Evolutionary conservation across 1,284 basidiomycete genomes (phyloP).

Genomic region (Athelia psychrophila): DNA sequence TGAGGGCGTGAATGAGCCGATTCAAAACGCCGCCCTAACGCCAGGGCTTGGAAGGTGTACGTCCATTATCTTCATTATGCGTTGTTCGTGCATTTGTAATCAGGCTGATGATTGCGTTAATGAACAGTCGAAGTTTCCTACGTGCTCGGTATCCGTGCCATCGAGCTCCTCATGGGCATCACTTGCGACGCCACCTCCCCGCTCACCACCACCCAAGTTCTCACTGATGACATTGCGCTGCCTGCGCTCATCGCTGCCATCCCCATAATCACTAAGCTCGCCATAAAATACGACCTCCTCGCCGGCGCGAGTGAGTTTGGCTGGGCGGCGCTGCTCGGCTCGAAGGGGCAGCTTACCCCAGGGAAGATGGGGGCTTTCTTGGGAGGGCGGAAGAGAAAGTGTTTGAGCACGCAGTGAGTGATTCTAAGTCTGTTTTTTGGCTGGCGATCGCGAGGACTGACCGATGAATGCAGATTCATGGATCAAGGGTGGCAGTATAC

Average conservation of each 20-base stretch:
- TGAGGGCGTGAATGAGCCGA: constrained; percentile 74
- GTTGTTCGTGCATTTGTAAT: neutral
- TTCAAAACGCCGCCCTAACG: constrained; percentile 62
- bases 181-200: neutral
- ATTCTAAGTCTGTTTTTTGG: neutral
- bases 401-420: constrained; percentile 4
- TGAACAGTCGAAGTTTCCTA: constrained; percentile 66
- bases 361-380: neutral
- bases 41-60: constrained; percentile 68
- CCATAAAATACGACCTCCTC: neutral
- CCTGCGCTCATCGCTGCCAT: neutral
- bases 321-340: neutral
- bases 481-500: constrained; percentile 73
- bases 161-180: constrained; percentile 63
- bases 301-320: neutral
- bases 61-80: too few species aligned
- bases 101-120: neutral
- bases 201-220: neutral
- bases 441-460: neutral
- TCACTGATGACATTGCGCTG: neutral
- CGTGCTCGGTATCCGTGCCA: constrained; percentile 60
- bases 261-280: constrained; percentile 1
- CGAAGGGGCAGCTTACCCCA: neutral
- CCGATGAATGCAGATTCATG: constrained; percentile 56
- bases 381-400: neutral